Base-by-base conservation (phyloP, 2,329 filamentous ascomycete genomes). In the Beauveria varroae region DNA sequence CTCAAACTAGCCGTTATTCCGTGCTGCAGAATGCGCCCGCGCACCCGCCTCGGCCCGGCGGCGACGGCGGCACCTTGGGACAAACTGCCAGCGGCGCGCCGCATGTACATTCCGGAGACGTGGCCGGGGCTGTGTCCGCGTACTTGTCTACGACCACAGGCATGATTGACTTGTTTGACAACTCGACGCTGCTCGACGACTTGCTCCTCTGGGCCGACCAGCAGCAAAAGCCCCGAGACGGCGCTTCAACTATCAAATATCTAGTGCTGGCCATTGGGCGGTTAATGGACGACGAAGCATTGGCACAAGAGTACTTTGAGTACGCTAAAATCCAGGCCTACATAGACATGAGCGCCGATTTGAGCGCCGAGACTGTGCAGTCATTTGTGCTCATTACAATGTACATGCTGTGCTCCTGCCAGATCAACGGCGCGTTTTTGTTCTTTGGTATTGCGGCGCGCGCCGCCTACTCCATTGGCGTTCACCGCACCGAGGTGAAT, bases 401-500 rank as follows among this genome's bases (percentile, higher is more conserved):
- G 8, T 82, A 82, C 69, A 82, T 82, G 77, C 77, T 83, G 3
- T 77, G 78, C 30, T 76, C 80, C 3, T 82, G 79, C 57, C 81
- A 83, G 66, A 81, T 83, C 67, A 83, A 82, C 61, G 79, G 79
- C 1, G 79, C 79, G 0, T 84, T 82, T 53, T 67, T 84, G 2
- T 80, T 82, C 67, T 82, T 83, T 20, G 81, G 81, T 8, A 77
- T 82, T 7, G 79, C 80, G 0, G 80, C 78, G 0, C 74, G 81
- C 2, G 79, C 81, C 0, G 80, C 80, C 0, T 82, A 83, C 62
- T 79, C 80, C 0, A 77, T 83, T 16, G 81, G 81, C 0, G 70
- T 83, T 5, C 81, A 84, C 63, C 72, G 81, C 2, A 81, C 79
- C 1, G 80, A 82, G 55, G 79, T 83, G 24, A 84, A 83, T 63